These are phyloP conservation scores for Mortierella sp. DNA, from an alignment of 371 early-diverging fungal species.

Conservation along the genomic window DNA sequence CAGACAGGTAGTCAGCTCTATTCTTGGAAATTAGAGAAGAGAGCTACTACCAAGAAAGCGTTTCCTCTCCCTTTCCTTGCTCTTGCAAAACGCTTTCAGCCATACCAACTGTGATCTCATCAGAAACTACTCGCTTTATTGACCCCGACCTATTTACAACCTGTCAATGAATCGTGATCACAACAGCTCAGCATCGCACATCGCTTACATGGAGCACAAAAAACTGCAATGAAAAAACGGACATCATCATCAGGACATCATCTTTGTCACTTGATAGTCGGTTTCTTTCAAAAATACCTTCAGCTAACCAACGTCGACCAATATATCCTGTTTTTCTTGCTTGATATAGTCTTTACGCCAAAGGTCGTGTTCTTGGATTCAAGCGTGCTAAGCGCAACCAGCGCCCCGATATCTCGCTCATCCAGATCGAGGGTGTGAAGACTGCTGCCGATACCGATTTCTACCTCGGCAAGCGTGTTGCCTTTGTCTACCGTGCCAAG, in stretches of 20 bases:
- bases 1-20: not conserved
- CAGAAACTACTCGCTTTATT: no score
- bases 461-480: constrained; percentile 91
- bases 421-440: constrained; percentile 94
- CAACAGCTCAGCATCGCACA: not conserved
- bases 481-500: constrained; percentile 87
- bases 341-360: constrained; percentile 91
- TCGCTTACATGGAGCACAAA: not conserved
- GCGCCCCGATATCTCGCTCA: constrained; percentile 90
- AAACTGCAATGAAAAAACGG: not conserved
- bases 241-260: not conserved
- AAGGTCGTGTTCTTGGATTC: constrained; percentile 96
- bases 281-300: not conserved
- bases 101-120: not conserved
- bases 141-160: no score
- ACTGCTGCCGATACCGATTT: constrained; percentile 83
- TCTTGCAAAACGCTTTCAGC: not conserved
- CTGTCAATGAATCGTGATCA: not conserved
- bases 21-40: not conserved
- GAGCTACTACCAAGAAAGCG: not conserved
- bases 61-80: not conserved
- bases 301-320: not conserved
- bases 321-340: not conserved
- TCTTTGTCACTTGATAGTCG: not conserved
- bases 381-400: constrained; percentile 94